A percentile compares a stretch with the other conserved stretches of the same genome.
Evolutionary conservation across 305 asterid genomes (phyloP).

Genomic region (Rubia peregrina): DNA sequence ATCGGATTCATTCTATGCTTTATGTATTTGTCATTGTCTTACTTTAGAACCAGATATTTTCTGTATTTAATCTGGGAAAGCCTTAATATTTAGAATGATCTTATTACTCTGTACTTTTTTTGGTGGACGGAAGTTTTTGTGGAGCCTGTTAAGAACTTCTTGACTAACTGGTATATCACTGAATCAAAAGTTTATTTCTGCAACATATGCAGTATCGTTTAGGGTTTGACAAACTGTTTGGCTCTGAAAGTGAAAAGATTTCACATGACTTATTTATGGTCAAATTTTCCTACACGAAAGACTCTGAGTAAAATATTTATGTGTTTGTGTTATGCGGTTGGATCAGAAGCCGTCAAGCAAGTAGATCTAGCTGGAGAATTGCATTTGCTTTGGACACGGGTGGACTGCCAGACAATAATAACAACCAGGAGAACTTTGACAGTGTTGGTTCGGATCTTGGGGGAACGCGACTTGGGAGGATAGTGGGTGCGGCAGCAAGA

Average conservation of each 20-base stretch:
- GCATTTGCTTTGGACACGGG: conserved; percentile 66
- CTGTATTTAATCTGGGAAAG: not conserved
- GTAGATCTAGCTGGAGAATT: conserved; percentile 33
- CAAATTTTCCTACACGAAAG: not conserved
- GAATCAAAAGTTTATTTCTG: not conserved
- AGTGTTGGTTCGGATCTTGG: conserved; percentile 44
- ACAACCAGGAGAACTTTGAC: conserved; percentile 44
- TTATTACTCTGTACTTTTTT: not conserved
- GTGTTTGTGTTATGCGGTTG: conserved; percentile 10
- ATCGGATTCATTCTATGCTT: not conserved
- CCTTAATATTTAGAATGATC: not conserved
- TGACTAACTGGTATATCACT: not conserved
- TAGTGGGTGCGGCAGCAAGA: conserved; percentile 72
- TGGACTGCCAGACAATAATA: conserved; percentile 48
- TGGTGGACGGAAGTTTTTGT: not conserved
- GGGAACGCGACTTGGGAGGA: conserved; percentile 85
- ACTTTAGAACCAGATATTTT: not conserved
- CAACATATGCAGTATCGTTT: not conserved
- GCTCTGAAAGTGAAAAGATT: conserved; percentile 57
- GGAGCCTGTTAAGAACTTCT: not conserved
- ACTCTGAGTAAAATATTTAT: conserved; percentile 1
- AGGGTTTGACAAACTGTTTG: not conserved
- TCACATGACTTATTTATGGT: not conserved
- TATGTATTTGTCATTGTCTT: not conserved
- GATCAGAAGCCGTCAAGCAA: conserved; percentile 29